Evolutionary conservation across 306 rosid genomes (phyloP).

Genomic region (Sphenostylis stenocarpa): DNA sequence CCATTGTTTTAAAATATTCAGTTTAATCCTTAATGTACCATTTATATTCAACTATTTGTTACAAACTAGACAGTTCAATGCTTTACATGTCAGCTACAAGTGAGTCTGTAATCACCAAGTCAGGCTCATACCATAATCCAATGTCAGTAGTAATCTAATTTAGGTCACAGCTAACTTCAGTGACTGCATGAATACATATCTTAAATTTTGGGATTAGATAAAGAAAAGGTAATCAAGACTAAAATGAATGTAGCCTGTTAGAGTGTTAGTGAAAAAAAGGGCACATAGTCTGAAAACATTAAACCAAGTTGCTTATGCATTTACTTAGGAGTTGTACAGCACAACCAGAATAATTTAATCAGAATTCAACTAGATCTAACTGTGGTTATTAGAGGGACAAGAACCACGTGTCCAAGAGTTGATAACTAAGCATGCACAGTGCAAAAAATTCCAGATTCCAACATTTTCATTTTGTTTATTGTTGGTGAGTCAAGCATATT

Average conservation of each 20-base stretch:
- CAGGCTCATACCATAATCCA: background rate
- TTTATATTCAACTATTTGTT: background rate
- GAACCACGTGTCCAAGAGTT: background rate
- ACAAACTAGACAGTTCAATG: background rate
- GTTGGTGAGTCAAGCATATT: slow-evolving; percentile 3
- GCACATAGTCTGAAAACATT: background rate
- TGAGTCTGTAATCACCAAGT: background rate
- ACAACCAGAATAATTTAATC: background rate
- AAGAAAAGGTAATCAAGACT: background rate
- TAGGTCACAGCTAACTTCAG: background rate
- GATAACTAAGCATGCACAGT: background rate
- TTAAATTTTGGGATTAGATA: background rate
- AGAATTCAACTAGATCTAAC: background rate
- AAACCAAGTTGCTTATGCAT: background rate
- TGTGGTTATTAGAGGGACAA: background rate
- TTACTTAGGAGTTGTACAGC: background rate
- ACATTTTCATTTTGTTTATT: background rate
- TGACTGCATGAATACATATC: background rate
- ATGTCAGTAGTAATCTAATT: background rate
- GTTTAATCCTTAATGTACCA: background rate
- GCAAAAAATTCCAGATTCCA: background rate
- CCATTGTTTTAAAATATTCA: background rate
- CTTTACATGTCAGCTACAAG: background rate
- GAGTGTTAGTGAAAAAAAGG: background rate
- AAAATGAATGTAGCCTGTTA: background rate